phyloP scores from a whole-genome alignment of 2,329 filamentous ascomycete genomes.

The Truncatella angustata region DNA sequence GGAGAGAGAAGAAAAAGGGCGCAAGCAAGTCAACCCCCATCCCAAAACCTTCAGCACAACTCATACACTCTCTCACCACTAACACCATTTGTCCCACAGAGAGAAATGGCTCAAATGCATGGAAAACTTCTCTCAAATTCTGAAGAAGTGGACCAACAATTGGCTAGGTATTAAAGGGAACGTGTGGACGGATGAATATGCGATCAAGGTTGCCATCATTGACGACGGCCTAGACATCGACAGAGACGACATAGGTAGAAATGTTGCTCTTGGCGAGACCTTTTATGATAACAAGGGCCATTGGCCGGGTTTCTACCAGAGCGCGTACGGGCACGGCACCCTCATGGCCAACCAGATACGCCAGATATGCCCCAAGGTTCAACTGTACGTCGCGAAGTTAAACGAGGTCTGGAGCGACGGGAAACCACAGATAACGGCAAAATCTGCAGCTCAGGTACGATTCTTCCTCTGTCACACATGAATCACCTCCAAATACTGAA shows the following conservation, averaged over 20 bases:
- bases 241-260: constrained; percentile 22
- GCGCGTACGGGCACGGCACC: constrained; percentile 28
- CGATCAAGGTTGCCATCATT: constrained; percentile 33
- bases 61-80: not conserved
- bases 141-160: not conserved
- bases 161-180: too few relatives aligned
- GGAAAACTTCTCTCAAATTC: not conserved
- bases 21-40: not conserved
- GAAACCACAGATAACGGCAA: not conserved
- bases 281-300: constrained; percentile 26
- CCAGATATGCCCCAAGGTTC: constrained; percentile 21
- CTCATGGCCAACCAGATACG: constrained; percentile 28
- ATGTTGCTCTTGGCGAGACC: constrained; percentile 12
- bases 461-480: too few relatives aligned
- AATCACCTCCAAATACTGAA: too few relatives aligned
- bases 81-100: not conserved
- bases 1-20: too few relatives aligned
- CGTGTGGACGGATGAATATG: too few relatives aligned
- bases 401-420: constrained; percentile 17
- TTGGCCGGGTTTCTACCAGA: too few relatives aligned
- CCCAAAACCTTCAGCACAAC: not conserved
- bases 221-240: constrained; percentile 36
- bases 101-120: not conserved
- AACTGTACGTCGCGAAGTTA: constrained; percentile 15
- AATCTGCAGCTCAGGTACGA: not conserved